phyloP scores from a whole-genome alignment of 192 early-diverging fungal genomes.

The Linnemannia schmuckeri region DNA sequence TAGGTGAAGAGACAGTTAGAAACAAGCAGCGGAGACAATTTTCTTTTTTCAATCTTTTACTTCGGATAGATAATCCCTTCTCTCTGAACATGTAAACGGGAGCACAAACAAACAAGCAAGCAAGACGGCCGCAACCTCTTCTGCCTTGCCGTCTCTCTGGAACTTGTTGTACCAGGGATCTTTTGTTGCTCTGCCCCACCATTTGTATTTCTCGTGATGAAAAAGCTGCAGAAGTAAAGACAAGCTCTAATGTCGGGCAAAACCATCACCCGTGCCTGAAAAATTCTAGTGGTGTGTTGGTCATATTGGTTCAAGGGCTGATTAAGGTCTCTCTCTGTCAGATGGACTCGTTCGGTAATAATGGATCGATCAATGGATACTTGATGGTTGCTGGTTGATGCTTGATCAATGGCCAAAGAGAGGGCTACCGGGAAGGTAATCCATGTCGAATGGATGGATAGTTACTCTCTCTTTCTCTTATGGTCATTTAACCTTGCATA shows the following conservation, averaged over 20 bases:
- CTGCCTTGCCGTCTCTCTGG: too few relatives aligned
- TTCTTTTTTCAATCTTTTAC: background rate
- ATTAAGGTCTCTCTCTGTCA: too few relatives aligned
- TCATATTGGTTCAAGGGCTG: background rate
- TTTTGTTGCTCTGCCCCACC: background rate
- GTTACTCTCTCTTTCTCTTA: too few relatives aligned
- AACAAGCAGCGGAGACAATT: background rate
- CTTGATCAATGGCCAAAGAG: too few relatives aligned
- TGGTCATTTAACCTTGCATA: too few relatives aligned
- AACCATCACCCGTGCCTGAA: background rate
- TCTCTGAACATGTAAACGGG: background rate
- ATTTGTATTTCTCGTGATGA: background rate
- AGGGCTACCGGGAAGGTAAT: too few relatives aligned
- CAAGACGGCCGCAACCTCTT: background rate
- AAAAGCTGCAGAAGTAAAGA: background rate
- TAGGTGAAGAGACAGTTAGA: background rate
- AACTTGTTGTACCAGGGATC: too few relatives aligned
- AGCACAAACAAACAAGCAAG: background rate
- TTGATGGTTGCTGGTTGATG: too few relatives aligned
- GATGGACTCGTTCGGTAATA: too few relatives aligned
- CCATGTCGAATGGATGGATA: too few relatives aligned
- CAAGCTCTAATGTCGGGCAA: background rate
- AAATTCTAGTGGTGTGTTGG: background rate
- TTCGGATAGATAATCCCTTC: background rate
- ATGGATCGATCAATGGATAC: too few relatives aligned